phyloP scores from a whole-genome alignment of 768 basidiomycete species.

The Kwoniella europaea region DNA sequence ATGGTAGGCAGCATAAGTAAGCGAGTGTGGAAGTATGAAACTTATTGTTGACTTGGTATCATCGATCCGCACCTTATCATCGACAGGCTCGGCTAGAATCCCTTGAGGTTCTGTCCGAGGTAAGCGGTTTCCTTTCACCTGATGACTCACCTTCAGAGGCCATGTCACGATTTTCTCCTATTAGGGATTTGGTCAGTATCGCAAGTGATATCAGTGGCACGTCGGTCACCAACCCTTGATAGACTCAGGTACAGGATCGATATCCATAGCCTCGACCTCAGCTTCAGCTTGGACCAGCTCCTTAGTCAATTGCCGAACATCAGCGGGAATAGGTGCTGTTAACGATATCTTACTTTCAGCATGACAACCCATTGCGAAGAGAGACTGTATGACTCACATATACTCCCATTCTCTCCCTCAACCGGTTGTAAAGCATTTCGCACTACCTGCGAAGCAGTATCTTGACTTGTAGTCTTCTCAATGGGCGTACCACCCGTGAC shows the following conservation, averaged over 20 bases:
- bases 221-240: neutral
- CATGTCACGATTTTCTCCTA: too few species aligned
- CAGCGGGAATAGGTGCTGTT: slow-evolving; percentile 18
- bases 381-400: slow-evolving; percentile 2
- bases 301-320: slow-evolving; percentile 17
- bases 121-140: neutral
- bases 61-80: slow-evolving; percentile 5
- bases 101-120: neutral
- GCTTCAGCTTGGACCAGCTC: slow-evolving; percentile 24
- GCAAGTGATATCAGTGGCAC: too few species aligned
- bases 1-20: neutral
- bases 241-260: slow-evolving; percentile 7
- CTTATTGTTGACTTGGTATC: neutral
- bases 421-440: neutral
- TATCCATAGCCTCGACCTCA: slow-evolving; percentile 26
- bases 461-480: neutral
- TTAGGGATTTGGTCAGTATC: too few species aligned
- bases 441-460: neutral
- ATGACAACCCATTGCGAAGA: neutral
- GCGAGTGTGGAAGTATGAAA: neutral
- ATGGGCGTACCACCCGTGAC: neutral
- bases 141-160: too few species aligned
- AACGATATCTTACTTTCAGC: neutral
- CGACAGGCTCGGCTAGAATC: neutral
- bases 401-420: neutral